phyloP scores from a whole-genome alignment of 805 yeast genomes.

The Cyberlindnera misumaiensis region DNA sequence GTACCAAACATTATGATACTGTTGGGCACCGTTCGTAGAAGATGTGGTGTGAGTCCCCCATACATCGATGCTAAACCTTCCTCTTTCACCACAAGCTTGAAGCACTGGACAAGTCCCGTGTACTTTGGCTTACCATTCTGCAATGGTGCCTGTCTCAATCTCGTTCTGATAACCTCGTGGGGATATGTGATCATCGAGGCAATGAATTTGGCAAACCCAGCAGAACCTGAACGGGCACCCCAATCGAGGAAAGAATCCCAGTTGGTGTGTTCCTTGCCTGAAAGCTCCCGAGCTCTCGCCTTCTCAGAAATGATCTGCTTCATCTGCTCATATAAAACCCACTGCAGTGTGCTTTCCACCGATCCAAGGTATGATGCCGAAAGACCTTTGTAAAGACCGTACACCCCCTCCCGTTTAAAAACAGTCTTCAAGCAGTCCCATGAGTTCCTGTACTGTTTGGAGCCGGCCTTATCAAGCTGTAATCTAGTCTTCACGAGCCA shows the following conservation, averaged over 20 bases:
- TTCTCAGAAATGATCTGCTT: constrained; percentile 54
- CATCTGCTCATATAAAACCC: constrained; percentile 97
- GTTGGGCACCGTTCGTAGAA: constrained; percentile 95
- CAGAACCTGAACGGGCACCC: constrained; percentile 95
- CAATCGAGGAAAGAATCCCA: constrained; percentile 73
- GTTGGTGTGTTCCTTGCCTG: constrained; percentile 30
- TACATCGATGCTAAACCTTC: constrained; percentile 93
- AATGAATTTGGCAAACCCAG: constrained; percentile 90
- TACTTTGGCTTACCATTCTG: constrained; percentile 79
- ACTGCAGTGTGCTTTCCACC: constrained; percentile 85
- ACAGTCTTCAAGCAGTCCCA: constrained; percentile 76
- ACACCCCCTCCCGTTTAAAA: constrained; percentile 67
- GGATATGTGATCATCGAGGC: constrained; percentile 95
- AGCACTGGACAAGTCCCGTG: constrained; percentile 83
- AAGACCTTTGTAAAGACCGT: constrained; percentile 81
- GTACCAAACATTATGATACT: constrained; percentile 98
- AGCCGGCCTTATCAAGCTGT: constrained; percentile 75
- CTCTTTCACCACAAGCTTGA: constrained; percentile 76
- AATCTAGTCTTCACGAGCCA: constrained; percentile 95
- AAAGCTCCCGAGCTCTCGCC: constrained; percentile 33
- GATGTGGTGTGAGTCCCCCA: constrained; percentile 96
- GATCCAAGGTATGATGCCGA: constrained; percentile 94
- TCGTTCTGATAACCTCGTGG: constrained; percentile 93
- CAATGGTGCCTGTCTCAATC: constrained; percentile 90
- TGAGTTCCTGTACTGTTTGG: constrained; percentile 69